These are phyloP conservation scores for Trametes cingulata DNA, from an alignment of 768 basidiomycete genomes.

Conservation along the genomic window DNA sequence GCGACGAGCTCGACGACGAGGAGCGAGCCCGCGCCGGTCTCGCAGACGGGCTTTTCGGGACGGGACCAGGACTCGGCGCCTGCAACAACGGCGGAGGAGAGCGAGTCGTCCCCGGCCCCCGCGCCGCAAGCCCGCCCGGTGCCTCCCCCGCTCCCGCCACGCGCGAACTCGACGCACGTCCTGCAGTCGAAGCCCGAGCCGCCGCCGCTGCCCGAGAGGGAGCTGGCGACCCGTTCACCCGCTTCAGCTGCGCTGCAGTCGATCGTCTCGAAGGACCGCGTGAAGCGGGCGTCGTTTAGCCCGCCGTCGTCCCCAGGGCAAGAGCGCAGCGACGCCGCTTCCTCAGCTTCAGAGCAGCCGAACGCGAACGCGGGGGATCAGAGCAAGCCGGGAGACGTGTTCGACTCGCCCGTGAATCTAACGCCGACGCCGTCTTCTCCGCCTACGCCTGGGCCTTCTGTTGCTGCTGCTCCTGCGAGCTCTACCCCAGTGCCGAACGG, in stretches of 20 bases:
- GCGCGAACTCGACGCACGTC: slow-evolving; percentile 35
- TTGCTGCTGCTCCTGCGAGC: slow-evolving; percentile 1
- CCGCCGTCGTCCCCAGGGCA: slow-evolving; percentile 21
- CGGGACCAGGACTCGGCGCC: slow-evolving; percentile 24
- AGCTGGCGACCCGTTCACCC: slow-evolving; percentile 32
- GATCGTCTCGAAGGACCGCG: slow-evolving; percentile 45
- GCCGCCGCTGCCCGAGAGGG: slow-evolving; percentile 17
- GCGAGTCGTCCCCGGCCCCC: background rate
- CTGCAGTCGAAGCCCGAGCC: slow-evolving; percentile 33
- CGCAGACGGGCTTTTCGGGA: slow-evolving; percentile 25
- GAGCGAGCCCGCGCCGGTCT: slow-evolving; percentile 14
- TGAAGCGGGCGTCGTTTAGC: slow-evolving; percentile 28
- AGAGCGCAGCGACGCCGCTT: background rate
- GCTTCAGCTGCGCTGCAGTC: slow-evolving; percentile 60
- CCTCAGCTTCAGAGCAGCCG: background rate
- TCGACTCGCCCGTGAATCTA: slow-evolving; percentile 8
- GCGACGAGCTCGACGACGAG: background rate
- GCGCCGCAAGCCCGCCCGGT: slow-evolving; percentile 22
- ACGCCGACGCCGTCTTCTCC: slow-evolving; percentile 17
- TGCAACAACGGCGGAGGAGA: background rate
- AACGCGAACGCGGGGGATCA: background rate
- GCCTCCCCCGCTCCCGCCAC: slow-evolving; percentile 52
- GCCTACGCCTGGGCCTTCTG: too few species aligned
- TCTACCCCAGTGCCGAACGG: background rate
- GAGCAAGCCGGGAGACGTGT: background rate